Conservation (phyloP, 2,329 filamentous ascomycete species). For the Fusarium sp. region DNA sequence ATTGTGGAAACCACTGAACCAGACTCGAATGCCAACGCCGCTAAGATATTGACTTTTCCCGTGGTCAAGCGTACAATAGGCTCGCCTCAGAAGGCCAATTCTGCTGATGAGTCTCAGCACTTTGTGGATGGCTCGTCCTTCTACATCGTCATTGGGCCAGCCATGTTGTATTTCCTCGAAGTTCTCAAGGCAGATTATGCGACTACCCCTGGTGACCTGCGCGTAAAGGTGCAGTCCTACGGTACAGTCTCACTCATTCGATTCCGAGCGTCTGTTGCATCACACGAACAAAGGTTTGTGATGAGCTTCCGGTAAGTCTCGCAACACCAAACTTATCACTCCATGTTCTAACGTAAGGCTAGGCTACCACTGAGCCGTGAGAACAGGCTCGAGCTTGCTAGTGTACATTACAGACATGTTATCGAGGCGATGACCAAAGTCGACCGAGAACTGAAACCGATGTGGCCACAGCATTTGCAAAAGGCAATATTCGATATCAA, state of each 20-base stretch:
- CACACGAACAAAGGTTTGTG: conserved; percentile 66
- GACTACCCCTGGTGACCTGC: conserved; percentile 57
- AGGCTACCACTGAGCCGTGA: conserved; percentile 57
- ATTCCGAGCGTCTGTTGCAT: conserved; percentile 61
- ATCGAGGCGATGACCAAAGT: conserved; percentile 64
- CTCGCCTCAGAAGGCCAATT: conserved; percentile 52
- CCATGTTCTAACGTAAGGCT: conserved; percentile 17
- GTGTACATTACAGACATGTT: conserved; percentile 64
- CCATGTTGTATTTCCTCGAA: conserved; percentile 63
- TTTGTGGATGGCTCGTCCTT: conserved; percentile 61
- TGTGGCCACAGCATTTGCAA: conserved; percentile 67
- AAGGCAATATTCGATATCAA: conserved; percentile 63
- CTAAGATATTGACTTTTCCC: conserved; percentile 59
- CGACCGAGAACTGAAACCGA: conserved; percentile 66
- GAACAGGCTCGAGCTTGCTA: conserved; percentile 62
- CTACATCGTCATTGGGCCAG: conserved; percentile 64
- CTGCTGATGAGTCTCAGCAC: conserved; percentile 57
- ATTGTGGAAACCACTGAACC: conserved; percentile 60
- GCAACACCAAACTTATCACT: background rate
- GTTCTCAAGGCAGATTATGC: conserved; percentile 58
- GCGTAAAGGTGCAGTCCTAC: conserved; percentile 60
- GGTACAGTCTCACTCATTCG: conserved; percentile 64
- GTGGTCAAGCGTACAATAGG: conserved; percentile 61
- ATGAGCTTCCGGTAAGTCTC: conserved; percentile 62
- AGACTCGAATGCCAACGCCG: conserved; percentile 36